Conservation (phyloP, 352 stramenopile genomes). For the Phytophthora vignae region DNA sequence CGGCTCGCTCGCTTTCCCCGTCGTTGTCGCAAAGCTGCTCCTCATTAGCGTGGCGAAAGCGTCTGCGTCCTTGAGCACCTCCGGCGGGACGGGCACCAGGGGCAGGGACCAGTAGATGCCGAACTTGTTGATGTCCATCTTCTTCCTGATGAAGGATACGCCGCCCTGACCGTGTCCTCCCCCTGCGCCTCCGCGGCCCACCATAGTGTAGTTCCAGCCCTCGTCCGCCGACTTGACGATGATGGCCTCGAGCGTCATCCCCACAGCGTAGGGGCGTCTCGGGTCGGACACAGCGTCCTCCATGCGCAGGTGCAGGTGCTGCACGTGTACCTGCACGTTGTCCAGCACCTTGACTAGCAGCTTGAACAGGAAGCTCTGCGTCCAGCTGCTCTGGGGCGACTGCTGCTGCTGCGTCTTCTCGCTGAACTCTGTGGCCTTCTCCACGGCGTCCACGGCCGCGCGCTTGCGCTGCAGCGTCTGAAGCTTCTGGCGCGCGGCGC, state of each 20-base stretch:
- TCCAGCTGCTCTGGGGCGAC: slow-evolving; percentile 51
- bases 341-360: slow-evolving; percentile 83
- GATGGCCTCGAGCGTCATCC: slow-evolving; percentile 80
- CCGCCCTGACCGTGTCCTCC: slow-evolving; percentile 13
- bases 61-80: slow-evolving; percentile 56
- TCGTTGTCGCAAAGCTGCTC: slow-evolving; percentile 51
- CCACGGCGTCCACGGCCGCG: slow-evolving; percentile 77
- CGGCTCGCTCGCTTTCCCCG: slow-evolving; percentile 4
- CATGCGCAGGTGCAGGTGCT: slow-evolving; percentile 77
- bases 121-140: slow-evolving; percentile 85
- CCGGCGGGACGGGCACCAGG: slow-evolving; percentile 51
- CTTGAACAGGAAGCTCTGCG: slow-evolving; percentile 82
- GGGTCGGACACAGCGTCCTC: slow-evolving; percentile 72
- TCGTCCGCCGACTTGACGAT: slow-evolving; percentile 86
- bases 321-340: slow-evolving; percentile 86
- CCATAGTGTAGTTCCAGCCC: slow-evolving; percentile 87
- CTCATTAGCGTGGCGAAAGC: slow-evolving; percentile 81
- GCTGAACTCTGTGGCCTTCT: slow-evolving; percentile 76
- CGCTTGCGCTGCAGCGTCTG: slow-evolving; percentile 80
- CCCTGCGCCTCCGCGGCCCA: slow-evolving; percentile 50
- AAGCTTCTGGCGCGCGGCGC: slow-evolving; percentile 47
- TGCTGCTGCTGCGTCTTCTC: slow-evolving; percentile 45
- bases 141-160: slow-evolving; percentile 72
- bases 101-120: slow-evolving; percentile 82
- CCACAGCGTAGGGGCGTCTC: slow-evolving; percentile 59